Conservation (phyloP, 371 early-diverging fungal species). For the Mucor lusitanicus region DNA sequence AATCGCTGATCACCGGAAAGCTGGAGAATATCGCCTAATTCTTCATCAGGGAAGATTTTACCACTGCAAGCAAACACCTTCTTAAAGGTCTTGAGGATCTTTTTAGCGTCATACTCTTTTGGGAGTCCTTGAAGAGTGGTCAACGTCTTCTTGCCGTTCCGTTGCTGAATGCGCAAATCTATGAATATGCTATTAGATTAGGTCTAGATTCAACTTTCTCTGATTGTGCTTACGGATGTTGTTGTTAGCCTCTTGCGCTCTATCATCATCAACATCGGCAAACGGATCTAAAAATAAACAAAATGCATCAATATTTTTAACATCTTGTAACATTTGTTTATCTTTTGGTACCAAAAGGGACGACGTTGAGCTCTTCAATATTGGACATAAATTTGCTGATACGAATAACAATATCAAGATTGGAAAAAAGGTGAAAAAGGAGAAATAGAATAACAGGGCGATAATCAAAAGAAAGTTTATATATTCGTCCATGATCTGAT, state of each 20-base stretch:
- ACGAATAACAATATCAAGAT: slow-evolving; percentile 1
- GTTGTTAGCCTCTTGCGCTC: slow-evolving; percentile 53
- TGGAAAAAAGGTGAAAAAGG: background rate
- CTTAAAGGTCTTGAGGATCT: slow-evolving; percentile 93
- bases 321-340: background rate
- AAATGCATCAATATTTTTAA: background rate
- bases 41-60: slow-evolving; percentile 89
- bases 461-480: background rate
- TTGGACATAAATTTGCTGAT: slow-evolving; percentile 32
- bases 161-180: slow-evolving; percentile 97
- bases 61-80: slow-evolving; percentile 98
- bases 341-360: slow-evolving; percentile 27
- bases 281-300: slow-evolving; percentile 66
- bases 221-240: slow-evolving; percentile 73
- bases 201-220: background rate
- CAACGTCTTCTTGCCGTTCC: slow-evolving; percentile 96
- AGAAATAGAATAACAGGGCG: background rate
- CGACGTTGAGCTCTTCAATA: slow-evolving; percentile 38
- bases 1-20: slow-evolving; percentile 94
- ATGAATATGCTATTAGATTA: slow-evolving; percentile 13
- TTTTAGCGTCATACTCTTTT: slow-evolving; percentile 83
- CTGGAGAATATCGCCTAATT: slow-evolving; percentile 89
- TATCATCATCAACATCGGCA: slow-evolving; percentile 77
- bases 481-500: background rate
- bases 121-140: slow-evolving; percentile 90